Conservation (phyloP, 139 green algal species). For the Diplosphaera chodatii region DNA sequence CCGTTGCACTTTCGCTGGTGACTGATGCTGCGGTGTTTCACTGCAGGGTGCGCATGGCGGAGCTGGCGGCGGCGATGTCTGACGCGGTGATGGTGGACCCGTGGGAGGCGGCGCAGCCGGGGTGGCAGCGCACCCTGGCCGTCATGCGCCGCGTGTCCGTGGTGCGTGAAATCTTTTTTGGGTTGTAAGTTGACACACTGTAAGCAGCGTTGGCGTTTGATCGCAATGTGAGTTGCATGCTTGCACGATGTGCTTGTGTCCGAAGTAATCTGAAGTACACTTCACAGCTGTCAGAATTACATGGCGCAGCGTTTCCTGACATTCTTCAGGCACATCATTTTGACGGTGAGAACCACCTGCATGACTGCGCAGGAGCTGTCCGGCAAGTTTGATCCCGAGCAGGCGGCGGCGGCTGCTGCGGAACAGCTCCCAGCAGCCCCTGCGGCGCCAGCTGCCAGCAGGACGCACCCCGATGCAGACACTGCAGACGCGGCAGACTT, state of each 20-base stretch:
- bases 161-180: too few relatives aligned
- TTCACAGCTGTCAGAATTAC: too few relatives aligned
- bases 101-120: conserved; percentile 64
- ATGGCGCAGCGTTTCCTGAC: too few relatives aligned
- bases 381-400: neutral
- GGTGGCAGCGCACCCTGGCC: conserved; percentile 59
- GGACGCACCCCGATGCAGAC: neutral
- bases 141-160: conserved; percentile 49
- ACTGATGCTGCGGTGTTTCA: too few relatives aligned
- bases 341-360: too few relatives aligned
- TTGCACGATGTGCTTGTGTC: too few relatives aligned
- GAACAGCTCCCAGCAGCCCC: neutral
- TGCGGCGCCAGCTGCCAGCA: neutral
- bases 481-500: neutral
- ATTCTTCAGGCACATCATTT: too few relatives aligned
- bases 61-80: conserved; percentile 12
- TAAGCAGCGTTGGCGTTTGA: too few relatives aligned
- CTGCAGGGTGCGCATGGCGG: neutral
- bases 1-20: conserved; percentile 22
- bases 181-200: too few relatives aligned
- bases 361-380: conserved; percentile 12
- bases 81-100: conserved; percentile 61
- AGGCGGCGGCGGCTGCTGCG: too few relatives aligned
- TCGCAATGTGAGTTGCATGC: too few relatives aligned
- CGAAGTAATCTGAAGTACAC: too few relatives aligned